Percentiles rank a stretch among this genome's conserved stretches.
phyloP scores from a whole-genome alignment of 805 yeast species.

The Priceomyces haplophilus region DNA sequence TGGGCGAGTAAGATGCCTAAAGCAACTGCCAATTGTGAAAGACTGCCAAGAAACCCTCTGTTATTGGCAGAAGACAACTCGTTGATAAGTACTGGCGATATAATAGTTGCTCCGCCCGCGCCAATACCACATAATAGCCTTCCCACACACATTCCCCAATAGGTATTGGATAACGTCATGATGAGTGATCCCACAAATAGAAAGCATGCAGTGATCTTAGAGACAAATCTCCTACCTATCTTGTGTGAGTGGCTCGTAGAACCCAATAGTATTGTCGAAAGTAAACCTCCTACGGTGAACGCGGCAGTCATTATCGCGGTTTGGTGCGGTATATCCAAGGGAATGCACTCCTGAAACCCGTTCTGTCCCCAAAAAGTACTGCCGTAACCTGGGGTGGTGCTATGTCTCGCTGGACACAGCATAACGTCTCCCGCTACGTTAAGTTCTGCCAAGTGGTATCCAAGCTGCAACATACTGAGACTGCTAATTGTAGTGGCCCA shows the following conservation, averaged over 20 bases:
- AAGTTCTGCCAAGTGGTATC: conserved; percentile 38
- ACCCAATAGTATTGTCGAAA: conserved; percentile 29
- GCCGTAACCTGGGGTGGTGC: conserved; percentile 18
- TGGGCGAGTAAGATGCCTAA: conserved; percentile 37
- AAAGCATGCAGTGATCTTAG: conserved; percentile 19
- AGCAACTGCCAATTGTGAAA: conserved; percentile 38
- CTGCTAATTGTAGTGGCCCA: conserved; percentile 37
- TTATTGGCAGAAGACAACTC: conserved; percentile 40
- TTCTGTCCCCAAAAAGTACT: conserved; percentile 26
- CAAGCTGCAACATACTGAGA: conserved; percentile 37
- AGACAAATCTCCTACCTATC: conserved; percentile 24
- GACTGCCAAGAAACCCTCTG: conserved; percentile 40
- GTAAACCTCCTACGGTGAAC: conserved; percentile 37
- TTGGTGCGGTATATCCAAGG: conserved; percentile 15
- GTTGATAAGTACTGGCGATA: conserved; percentile 39
- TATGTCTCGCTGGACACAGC: conserved; percentile 21
- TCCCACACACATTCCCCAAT: conserved; percentile 23
- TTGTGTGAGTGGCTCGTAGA: conserved; percentile 19
- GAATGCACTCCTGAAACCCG: conserved; percentile 26
- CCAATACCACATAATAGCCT: conserved; percentile 36
- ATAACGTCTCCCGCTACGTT: conserved; percentile 32
- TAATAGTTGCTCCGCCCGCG: conserved; percentile 39
- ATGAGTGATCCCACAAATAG: conserved; percentile 26
- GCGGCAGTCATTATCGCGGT: conserved; percentile 30
- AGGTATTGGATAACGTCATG: conserved; percentile 24